Conservation (phyloP, 495 filamentous ascomycete species). For the Bombardia bombarda region DNA sequence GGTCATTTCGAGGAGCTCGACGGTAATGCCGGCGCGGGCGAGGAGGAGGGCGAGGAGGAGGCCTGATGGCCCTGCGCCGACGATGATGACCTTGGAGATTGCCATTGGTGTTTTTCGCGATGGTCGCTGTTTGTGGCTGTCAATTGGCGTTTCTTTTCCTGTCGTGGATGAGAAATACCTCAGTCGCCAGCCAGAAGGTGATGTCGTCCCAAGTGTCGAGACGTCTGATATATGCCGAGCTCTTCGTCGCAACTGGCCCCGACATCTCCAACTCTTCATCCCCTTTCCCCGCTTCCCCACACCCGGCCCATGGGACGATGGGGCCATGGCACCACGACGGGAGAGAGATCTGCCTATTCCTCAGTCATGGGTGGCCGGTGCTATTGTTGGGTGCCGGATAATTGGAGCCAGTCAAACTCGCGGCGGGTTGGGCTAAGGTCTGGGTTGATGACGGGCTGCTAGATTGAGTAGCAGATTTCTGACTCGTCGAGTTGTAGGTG, state of each 20-base stretch:
- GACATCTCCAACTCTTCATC: not conserved
- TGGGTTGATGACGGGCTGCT: too few species aligned
- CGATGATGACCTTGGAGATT: constrained; percentile 37
- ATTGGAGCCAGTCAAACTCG: too few species aligned
- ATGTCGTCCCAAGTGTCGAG: not conserved
- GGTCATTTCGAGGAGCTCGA: constrained; percentile 45
- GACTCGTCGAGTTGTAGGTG: not conserved
- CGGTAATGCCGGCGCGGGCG: constrained; percentile 42
- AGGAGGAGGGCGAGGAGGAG: constrained; percentile 49
- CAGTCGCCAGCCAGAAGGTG: not conserved
- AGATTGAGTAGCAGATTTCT: too few species aligned
- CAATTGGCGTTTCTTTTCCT: not conserved
- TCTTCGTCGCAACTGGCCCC: not conserved
- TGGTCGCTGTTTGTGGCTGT: not conserved
- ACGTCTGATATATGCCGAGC: not conserved
- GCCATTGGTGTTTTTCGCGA: constrained; percentile 3
- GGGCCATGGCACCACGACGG: not conserved
- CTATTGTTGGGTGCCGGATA: not conserved
- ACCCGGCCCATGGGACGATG: not conserved
- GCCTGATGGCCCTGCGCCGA: constrained; percentile 50
- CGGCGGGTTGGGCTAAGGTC: too few species aligned
- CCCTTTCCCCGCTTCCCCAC: constrained; percentile 4
- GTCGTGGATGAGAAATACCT: not conserved
- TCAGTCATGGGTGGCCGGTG: not conserved
- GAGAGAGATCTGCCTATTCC: constrained; percentile 1